A percentile compares a stretch with the other conserved stretches of the same genome.
These are phyloP conservation scores for Triticum urartu DNA, from an alignment of 176 grass and related monocot species.

Conservation along the genomic window DNA sequence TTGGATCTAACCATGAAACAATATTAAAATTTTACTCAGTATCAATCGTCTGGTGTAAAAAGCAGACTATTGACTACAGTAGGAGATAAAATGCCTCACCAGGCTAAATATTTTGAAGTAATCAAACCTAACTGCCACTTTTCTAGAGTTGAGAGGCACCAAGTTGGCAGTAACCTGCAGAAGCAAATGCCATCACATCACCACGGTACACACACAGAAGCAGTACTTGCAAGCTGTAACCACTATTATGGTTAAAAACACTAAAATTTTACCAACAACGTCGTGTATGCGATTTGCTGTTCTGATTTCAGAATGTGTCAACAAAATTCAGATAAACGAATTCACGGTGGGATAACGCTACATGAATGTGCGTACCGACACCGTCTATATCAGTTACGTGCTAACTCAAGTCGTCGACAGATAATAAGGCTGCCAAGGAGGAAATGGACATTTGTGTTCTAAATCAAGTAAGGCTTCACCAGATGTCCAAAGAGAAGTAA, in stretches of 20 bases:
- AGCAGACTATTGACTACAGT: not conserved
- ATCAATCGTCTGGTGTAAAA: not conserved
- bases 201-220: not conserved
- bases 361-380: not conserved
- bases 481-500: not conserved
- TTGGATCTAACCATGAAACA: conserved; percentile 48
- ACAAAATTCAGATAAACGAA: not conserved
- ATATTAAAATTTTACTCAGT: not conserved
- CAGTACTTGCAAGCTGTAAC: not conserved
- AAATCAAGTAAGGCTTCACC: not conserved
- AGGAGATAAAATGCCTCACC: conserved; percentile 49
- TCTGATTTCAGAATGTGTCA: not conserved
- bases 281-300: not conserved
- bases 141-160: conserved; percentile 64
- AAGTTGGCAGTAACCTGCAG: conserved; percentile 92
- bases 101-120: conserved; percentile 97
- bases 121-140: conserved; percentile 72
- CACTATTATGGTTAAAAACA: not conserved
- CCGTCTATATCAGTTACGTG: not conserved
- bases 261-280: not conserved
- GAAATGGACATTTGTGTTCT: not conserved
- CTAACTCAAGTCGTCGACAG: not conserved
- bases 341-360: not conserved
- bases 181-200: conserved; percentile 25
- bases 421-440: not conserved